phyloP scores from a whole-genome alignment of 1,139 yeast genomes.

The Candida frijolesensis region DNA sequence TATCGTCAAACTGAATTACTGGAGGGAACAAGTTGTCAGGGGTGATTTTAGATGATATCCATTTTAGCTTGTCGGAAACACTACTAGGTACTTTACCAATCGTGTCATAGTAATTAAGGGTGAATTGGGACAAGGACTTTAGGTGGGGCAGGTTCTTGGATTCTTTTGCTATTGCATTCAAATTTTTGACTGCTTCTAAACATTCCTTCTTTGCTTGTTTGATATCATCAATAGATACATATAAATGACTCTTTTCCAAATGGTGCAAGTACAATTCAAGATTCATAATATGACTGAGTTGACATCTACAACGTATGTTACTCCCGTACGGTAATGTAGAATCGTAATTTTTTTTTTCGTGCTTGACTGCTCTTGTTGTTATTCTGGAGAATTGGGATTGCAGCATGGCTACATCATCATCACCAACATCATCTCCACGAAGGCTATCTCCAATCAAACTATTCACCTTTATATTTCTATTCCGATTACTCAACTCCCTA shows the following conservation, averaged over 20 bases:
- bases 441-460: constrained; percentile 6
- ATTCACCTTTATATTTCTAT: constrained; percentile 12
- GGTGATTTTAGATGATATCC: constrained; percentile 46
- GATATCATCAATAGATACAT: constrained; percentile 18
- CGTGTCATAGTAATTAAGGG: constrained; percentile 25
- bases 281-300: background rate
- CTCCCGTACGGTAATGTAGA: too few relatives aligned
- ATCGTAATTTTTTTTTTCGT: background rate
- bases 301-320: background rate
- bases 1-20: constrained; percentile 20
- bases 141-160: constrained; percentile 6
- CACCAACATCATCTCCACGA: background rate
- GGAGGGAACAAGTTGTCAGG: constrained; percentile 40
- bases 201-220: constrained; percentile 23
- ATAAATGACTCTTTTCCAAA: constrained; percentile 20
- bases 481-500: constrained; percentile 57
- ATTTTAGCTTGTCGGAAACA: constrained; percentile 30
- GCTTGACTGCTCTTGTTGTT: background rate
- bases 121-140: constrained; percentile 22
- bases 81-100: constrained; percentile 8
- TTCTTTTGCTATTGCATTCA: constrained; percentile 24
- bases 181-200: constrained; percentile 26
- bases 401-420: background rate
- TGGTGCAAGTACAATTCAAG: constrained; percentile 11
- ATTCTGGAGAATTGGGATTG: too few relatives aligned